phyloP scores from a whole-genome alignment of 2,329 filamentous ascomycete genomes.

The Aspergillus japonicus region DNA sequence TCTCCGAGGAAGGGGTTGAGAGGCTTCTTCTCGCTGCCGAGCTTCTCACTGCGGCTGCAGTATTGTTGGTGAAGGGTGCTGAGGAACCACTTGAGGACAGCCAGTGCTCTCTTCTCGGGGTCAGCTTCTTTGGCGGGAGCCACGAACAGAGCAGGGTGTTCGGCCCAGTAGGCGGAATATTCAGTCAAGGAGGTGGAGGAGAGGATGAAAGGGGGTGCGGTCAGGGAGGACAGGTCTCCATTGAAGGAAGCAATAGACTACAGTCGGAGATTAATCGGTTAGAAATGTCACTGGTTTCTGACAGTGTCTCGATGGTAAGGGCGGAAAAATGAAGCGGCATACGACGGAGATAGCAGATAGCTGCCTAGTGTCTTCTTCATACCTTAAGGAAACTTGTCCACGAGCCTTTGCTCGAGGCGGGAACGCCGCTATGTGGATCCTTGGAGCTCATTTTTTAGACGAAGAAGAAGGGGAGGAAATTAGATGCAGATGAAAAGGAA shows the following conservation, averaged over 20 bases:
- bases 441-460: slow-evolving; percentile 33
- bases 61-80: slow-evolving; percentile 88
- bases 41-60: slow-evolving; percentile 70
- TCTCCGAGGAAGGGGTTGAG: slow-evolving; percentile 95
- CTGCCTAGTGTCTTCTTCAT: slow-evolving; percentile 12
- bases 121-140: slow-evolving; percentile 78
- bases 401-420: slow-evolving; percentile 44
- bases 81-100: slow-evolving; percentile 96
- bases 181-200: slow-evolving; percentile 75
- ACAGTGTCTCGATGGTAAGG: neutral
- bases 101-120: slow-evolving; percentile 74
- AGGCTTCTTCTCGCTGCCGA: slow-evolving; percentile 95
- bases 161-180: slow-evolving; percentile 80
- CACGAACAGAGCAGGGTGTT: slow-evolving; percentile 73
- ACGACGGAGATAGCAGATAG: neutral
- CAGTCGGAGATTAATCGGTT: slow-evolving; percentile 7
- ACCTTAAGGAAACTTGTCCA: slow-evolving; percentile 52
- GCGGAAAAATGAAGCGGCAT: neutral
- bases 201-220: slow-evolving; percentile 79
- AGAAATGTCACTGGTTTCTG: neutral
- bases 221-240: slow-evolving; percentile 76
- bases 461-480: neutral
- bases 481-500: neutral
- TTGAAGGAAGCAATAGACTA: slow-evolving; percentile 76
- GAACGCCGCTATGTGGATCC: slow-evolving; percentile 42